phyloP scores from a whole-genome alignment of 2,329 filamentous ascomycete species.

The Ascochyta viciae-villosae region DNA sequence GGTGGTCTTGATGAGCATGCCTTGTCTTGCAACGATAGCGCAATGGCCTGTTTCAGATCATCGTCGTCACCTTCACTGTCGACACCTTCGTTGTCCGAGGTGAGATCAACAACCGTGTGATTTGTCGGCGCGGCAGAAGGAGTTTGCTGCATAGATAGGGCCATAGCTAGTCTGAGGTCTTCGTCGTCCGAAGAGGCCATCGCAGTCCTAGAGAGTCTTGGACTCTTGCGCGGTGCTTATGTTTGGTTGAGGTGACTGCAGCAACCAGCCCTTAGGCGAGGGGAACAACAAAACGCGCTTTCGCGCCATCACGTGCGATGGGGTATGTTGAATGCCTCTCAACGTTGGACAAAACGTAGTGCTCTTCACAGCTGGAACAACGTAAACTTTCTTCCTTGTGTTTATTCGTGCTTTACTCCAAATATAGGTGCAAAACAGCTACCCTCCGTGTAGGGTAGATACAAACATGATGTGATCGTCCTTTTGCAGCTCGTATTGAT shows the following conservation, averaged over 20 bases:
- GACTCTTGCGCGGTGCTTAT: neutral
- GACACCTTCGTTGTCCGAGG: slow-evolving; percentile 23
- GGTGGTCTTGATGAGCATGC: neutral
- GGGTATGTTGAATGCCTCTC: neutral
- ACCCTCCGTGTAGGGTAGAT: slow-evolving; percentile 94
- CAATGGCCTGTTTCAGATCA: slow-evolving; percentile 37
- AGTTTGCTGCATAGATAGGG: slow-evolving; percentile 38
- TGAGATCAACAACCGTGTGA: slow-evolving; percentile 25
- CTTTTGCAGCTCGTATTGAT: slow-evolving; percentile 81
- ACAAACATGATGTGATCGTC: slow-evolving; percentile 94
- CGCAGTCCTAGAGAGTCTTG: neutral
- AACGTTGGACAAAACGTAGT: neutral
- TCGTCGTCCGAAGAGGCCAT: slow-evolving; percentile 39
- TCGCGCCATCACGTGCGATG: slow-evolving; percentile 32
- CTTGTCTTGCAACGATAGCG: slow-evolving; percentile 33
- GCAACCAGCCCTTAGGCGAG: neutral
- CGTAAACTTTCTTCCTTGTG: neutral
- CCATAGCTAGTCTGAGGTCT: slow-evolving; percentile 38
- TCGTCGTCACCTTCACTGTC: slow-evolving; percentile 22
- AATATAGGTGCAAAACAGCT: neutral
- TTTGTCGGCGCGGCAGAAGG: neutral
- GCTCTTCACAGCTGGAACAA: neutral
- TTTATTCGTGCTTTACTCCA: neutral
- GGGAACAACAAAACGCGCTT: slow-evolving; percentile 17
- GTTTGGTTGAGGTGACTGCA: slow-evolving; percentile 1